Evolutionary conservation across 2,329 filamentous ascomycete species (phyloP), one percentile per base, ranked within the genome.

Genomic region (Diaporthe vexans): DNA sequence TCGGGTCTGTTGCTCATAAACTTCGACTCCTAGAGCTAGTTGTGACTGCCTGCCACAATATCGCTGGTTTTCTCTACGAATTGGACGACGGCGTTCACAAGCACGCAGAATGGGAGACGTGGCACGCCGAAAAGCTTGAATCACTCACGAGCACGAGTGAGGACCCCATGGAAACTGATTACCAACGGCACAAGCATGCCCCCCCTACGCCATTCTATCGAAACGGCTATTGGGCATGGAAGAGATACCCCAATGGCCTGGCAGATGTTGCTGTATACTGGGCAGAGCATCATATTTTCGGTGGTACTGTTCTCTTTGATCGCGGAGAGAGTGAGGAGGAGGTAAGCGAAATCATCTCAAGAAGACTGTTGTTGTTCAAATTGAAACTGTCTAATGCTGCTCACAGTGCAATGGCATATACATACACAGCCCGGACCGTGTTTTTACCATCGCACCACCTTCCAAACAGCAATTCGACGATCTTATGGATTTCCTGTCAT

Each of bases 1-100:
- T 61, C 1, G 78, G 75, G 1, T 81, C 81, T 8, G 63, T 74
- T 15, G 70, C 75, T 0, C 84, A 82, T 65, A 73, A 80, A 0
- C 78, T 77, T 21, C 75, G 79, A 0, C 76, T 84, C 6, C 79
- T 83, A 9, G 82, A 84, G 70, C 51, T 84, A 1, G 73, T 80
- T 6, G 81, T 80, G 0, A 40, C 78, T 29, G 74, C 79, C 2
- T 63, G 81, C 3, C 82, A 84, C 54, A 72, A 82, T 7, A 79
- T 83, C 8, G 82, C 79, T 0, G 78, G 78, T 0, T 57, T 67
- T 1, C 61, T 83, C 0, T 81, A 77, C 24, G 61, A 78, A 4
- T 54, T 78, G 1, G 77, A 78, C 6, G 72, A 76, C 0, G 74
- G 73, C n/a, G 43, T 77, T 0, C 79, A 81, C 33, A 78, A 79